A percentile compares a stretch with the other conserved stretches of the same genome.
Conservation (phyloP, 2,329 filamentous ascomycete genomes). For the Cercospora brassicicola region DNA sequence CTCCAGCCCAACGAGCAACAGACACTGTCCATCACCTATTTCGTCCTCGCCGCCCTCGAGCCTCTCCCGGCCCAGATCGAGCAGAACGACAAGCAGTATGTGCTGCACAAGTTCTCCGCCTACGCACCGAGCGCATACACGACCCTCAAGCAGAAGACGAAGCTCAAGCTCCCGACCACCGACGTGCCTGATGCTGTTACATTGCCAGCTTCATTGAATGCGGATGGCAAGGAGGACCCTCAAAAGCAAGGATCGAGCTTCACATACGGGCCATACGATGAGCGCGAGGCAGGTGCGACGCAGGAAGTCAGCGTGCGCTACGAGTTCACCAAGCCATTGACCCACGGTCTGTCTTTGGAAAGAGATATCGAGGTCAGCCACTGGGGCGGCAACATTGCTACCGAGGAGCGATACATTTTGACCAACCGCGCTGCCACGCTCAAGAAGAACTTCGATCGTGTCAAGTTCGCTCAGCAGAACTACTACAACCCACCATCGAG, state of each 20-base stretch:
- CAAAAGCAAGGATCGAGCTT: constrained; percentile 81
- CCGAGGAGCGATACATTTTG: constrained; percentile 90
- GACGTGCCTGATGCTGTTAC: constrained; percentile 76
- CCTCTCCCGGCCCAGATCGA: constrained; percentile 79
- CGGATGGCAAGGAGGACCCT: constrained; percentile 65
- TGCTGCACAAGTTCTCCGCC: constrained; percentile 80
- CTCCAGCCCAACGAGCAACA: constrained; percentile 75
- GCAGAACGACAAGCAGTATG: constrained; percentile 85
- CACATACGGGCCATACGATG: constrained; percentile 85
- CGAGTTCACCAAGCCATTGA: constrained; percentile 91
- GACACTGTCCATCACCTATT: constrained; percentile 84
- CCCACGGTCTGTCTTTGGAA: constrained; percentile 75
- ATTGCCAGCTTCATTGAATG: constrained; percentile 59
- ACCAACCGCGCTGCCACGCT: constrained; percentile 79
- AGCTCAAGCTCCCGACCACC: constrained; percentile 79
- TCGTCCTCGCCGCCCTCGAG: constrained; percentile 72
- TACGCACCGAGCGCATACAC: constrained; percentile 81
- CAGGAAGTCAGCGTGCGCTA: constrained; percentile 79
- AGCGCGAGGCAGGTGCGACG: constrained; percentile 73
- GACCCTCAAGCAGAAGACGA: constrained; percentile 93
- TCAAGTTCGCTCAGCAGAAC: constrained; percentile 49
- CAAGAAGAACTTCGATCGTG: constrained; percentile 54
- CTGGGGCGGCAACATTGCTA: constrained; percentile 95
- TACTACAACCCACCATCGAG: constrained; percentile 70
- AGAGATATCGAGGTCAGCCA: constrained; percentile 94